Evolutionary conservation across 2,329 filamentous ascomycete species (phyloP).

Genomic region (Claviceps pusilla): DNA sequence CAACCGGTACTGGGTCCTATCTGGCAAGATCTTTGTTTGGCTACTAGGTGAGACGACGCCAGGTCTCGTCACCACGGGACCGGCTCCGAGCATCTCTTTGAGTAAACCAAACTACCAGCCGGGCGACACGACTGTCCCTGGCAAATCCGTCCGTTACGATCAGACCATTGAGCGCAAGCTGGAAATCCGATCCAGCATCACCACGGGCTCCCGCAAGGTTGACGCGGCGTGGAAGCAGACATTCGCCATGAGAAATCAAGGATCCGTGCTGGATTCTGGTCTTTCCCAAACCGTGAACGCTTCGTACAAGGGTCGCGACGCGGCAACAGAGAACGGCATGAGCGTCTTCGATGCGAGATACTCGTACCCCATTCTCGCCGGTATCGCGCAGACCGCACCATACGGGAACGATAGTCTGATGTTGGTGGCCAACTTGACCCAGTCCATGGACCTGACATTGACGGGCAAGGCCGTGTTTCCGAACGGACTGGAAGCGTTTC

Average conservation of each 20-base stretch:
- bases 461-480: conserved; percentile 33
- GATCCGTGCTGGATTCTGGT: conserved; percentile 26
- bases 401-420: conserved; percentile 6
- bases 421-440: conserved; percentile 21
- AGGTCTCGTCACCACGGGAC: conserved; percentile 30
- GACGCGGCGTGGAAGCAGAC: conserved; percentile 38
- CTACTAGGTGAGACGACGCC: conserved; percentile 37
- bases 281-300: conserved; percentile 22
- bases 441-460: conserved; percentile 25
- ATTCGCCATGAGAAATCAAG: conserved; percentile 37
- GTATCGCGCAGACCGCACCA: neutral
- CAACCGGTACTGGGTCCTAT: conserved; percentile 49
- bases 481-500: conserved; percentile 44
- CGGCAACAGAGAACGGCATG: neutral
- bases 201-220: conserved; percentile 10
- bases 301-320: conserved; percentile 8
- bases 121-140: neutral
- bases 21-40: conserved; percentile 72
- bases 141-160: conserved; percentile 17
- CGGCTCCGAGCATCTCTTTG: neutral
- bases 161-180: conserved; percentile 43
- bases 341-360: conserved; percentile 2
- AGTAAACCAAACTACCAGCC: neutral
- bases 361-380: conserved; percentile 7
- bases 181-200: conserved; percentile 41